Conservation (phyloP, 768 basidiomycete species). For the Scleroderma bovista region DNA sequence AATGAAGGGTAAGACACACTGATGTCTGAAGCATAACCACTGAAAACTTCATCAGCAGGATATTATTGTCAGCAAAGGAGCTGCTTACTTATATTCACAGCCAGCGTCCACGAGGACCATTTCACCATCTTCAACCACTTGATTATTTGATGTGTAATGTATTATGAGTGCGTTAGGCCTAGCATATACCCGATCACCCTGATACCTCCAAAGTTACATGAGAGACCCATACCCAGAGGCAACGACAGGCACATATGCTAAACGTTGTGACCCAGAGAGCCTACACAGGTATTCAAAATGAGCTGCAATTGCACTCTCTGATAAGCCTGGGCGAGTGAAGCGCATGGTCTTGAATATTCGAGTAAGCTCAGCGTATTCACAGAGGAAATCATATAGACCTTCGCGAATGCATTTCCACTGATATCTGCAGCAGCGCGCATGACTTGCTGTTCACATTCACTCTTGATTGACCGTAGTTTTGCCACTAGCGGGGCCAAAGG, state of each 20-base stretch:
- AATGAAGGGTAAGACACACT: conserved; percentile 41
- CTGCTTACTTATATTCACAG: conserved; percentile 79
- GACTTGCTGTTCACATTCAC: conserved; percentile 62
- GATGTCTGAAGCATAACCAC: conserved; percentile 93
- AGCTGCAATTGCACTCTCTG: conserved; percentile 61
- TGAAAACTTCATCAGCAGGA: conserved; percentile 24
- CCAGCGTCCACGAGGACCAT: conserved; percentile 87
- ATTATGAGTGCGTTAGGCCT: conserved; percentile 88
- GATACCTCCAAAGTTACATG: background rate
- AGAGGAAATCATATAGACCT: conserved; percentile 41
- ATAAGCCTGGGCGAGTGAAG: conserved; percentile 51
- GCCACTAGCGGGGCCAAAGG: conserved; percentile 68
- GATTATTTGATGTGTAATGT: conserved; percentile 92
- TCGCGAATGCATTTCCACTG: conserved; percentile 79
- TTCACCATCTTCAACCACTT: conserved; percentile 63
- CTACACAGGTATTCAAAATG: conserved; percentile 90
- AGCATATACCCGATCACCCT: background rate
- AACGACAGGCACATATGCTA: conserved; percentile 97
- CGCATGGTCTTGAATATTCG: conserved; percentile 68
- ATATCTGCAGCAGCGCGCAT: conserved; percentile 87
- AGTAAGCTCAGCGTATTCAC: background rate
- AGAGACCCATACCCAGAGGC: conserved; percentile 71
- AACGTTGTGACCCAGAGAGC: conserved; percentile 72
- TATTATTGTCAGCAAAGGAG: conserved; percentile 1
- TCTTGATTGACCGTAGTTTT: conserved; percentile 73